Base-by-base conservation (phyloP, 108 stramenopile genomes). In the Discostella stelligeroides region DNA sequence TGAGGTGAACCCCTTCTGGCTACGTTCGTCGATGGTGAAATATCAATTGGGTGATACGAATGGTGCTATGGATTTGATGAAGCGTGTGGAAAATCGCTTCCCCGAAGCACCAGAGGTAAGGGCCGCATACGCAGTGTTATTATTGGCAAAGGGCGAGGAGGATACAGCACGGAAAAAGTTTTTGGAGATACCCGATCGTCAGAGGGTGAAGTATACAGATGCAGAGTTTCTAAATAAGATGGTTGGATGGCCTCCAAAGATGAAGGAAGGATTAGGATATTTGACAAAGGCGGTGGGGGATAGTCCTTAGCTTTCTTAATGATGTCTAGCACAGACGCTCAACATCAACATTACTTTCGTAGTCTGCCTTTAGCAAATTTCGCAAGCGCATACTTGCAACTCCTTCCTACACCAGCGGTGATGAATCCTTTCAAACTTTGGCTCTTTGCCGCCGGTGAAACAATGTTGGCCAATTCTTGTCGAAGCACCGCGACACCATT, bases 31-130 rank as follows among this genome's bases (percentile, higher is more conserved):
- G 18, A 70, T 93, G 86, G 89, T 89, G 15, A 91, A 93, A 61
- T 84, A 86, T 49, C 89, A 93, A 64, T 42, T 93, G 37, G 84
- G 85, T 37, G 85, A 93, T 59, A 14, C 61, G 15, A 66, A 63
- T 58, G 86, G 79, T 11, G 92, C 87, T 0, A 77, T 84, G 43
- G 89, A 90, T 63, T 60, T 93, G 46, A 64, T 93, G 66, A 87
- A 85, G 57, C 81, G 92, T 10, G 88, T 93, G 9, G 88, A 88
- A 37, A 91, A 89, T 82, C 82, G 88, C n/a, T 90, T 93, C 55
- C 89, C 92, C n/a, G 88, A 90, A 40, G 89, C 92, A 43, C 92
- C 88, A 2, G 92, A 93, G 63, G 92, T 93, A 27, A 54, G 87
- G 51, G 89, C 92, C 0, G 92, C 92, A 10, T 88, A 84, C 54